Conservation (phyloP, 108 stramenopile species). For the Epithemia pelagica region DNA sequence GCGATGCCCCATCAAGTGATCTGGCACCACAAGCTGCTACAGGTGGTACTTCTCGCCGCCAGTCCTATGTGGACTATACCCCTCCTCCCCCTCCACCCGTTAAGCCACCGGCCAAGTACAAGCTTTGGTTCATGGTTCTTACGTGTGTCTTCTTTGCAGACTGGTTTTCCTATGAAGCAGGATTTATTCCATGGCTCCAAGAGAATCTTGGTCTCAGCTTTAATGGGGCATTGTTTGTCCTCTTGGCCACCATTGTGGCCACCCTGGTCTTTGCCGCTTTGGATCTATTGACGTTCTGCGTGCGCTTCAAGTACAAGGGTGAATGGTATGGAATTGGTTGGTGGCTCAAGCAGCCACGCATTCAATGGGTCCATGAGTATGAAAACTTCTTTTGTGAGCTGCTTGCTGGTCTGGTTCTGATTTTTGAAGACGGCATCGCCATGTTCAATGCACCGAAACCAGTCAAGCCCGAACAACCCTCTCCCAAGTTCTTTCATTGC, state of each 20-base stretch:
- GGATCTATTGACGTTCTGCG: conserved; percentile 5
- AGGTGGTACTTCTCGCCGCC: background rate
- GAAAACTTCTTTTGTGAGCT: conserved; percentile 6
- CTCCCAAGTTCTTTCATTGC: background rate
- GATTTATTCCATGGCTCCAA: background rate
- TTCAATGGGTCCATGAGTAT: conserved; percentile 7
- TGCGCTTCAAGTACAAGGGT: conserved; percentile 6
- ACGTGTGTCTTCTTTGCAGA: conserved; percentile 12
- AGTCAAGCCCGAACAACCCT: background rate
- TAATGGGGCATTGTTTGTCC: conserved; percentile 11
- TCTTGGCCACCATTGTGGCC: conserved; percentile 16
- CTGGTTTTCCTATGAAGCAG: conserved; percentile 8
- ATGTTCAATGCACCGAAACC: conserved; percentile 17
- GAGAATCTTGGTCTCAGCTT: conserved; percentile 3
- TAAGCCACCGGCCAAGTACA: conserved; percentile 18
- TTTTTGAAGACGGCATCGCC: conserved; percentile 18
- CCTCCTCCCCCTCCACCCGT: conserved; percentile 4
- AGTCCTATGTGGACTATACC: conserved; percentile 16
- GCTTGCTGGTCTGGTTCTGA: conserved; percentile 2
- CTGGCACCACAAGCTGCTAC: too few relatives aligned
- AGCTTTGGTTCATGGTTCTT: conserved; percentile 15
- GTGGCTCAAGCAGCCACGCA: conserved; percentile 17
- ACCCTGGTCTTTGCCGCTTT: conserved; percentile 10
- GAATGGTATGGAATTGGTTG: conserved; percentile 11
- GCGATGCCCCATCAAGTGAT: too few relatives aligned